phyloP scores from a whole-genome alignment of 192 early-diverging fungal species.

The Backusella sp. region DNA sequence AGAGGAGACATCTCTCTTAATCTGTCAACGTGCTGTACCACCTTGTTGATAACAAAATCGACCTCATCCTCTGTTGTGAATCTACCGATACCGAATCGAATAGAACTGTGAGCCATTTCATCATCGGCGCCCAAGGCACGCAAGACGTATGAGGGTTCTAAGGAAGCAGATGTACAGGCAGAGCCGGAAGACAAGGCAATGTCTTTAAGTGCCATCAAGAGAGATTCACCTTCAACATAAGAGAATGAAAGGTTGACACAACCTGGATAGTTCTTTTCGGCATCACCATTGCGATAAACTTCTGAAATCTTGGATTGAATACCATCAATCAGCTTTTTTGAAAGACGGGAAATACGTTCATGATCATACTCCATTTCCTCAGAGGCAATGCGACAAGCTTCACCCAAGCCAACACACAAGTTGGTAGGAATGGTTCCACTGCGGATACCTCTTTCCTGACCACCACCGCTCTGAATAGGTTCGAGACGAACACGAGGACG shows the following conservation, averaged over 20 bases:
- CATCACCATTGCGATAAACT: conserved; percentile 91
- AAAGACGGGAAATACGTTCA: conserved; percentile 66
- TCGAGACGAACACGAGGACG: conserved; percentile 92
- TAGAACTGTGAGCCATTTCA: conserved; percentile 93
- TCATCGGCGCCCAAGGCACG: conserved; percentile 96
- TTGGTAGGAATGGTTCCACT: conserved; percentile 94
- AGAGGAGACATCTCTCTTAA: conserved; percentile 95
- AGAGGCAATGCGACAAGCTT: conserved; percentile 74
- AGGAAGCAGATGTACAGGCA: conserved; percentile 94
- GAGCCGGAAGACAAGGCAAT: conserved; percentile 93
- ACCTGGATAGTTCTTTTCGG: conserved; percentile 72
- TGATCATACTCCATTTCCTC: conserved; percentile 88
- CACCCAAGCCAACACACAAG: conserved; percentile 87
- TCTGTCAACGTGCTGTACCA: conserved; percentile 78
- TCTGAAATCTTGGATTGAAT: conserved; percentile 75
- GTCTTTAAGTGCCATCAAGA: conserved; percentile 97
- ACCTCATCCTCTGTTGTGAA: conserved; percentile 96
- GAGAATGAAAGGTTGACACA: conserved; percentile 97
- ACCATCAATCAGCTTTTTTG: conserved; percentile 76
- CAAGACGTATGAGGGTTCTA: conserved; percentile 96
- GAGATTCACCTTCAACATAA: conserved; percentile 96
- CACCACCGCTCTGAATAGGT: conserved; percentile 89
- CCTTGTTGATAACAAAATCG: conserved; percentile 83
- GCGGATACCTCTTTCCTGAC: conserved; percentile 92
- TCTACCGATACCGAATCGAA: conserved; percentile 94